phyloP scores from a whole-genome alignment of 495 filamentous ascomycete species.

The Oidiodendron maius region DNA sequence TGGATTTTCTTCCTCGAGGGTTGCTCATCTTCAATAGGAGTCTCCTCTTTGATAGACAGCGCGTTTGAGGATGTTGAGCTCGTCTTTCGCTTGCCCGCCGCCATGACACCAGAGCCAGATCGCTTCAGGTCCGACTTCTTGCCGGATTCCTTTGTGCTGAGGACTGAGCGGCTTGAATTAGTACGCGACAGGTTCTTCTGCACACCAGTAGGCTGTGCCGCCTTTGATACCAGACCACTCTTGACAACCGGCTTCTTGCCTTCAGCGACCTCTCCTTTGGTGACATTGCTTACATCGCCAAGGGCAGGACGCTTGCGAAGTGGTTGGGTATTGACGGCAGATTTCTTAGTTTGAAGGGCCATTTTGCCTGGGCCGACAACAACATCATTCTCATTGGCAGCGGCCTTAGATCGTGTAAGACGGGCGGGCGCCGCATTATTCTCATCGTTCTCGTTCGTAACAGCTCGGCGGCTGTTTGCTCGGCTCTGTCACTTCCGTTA shows the following conservation, averaged over 20 bases:
- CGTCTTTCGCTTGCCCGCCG: constrained; percentile 57
- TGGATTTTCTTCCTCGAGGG: constrained; percentile 45
- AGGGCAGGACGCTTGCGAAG: constrained; percentile 68
- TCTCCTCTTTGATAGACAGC: constrained; percentile 54
- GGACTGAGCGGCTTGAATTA: constrained; percentile 56
- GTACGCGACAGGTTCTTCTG: constrained; percentile 62
- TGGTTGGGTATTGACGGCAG: constrained; percentile 45
- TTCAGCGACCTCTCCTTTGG: constrained; percentile 63
- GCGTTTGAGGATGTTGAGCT: constrained; percentile 41
- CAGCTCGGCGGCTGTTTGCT: constrained; percentile 25
- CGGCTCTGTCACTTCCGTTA: constrained; percentile 24
- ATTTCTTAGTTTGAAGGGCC: constrained; percentile 69
- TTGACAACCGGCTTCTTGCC: constrained; percentile 62
- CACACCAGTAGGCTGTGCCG: constrained; percentile 66
- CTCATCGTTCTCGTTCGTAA: constrained; percentile 92
- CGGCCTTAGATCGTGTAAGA: constrained; percentile 88
- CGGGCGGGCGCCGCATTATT: constrained; percentile 66
- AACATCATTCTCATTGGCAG: constrained; percentile 51
- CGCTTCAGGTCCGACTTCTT: constrained; percentile 68
- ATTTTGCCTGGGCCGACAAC: constrained; percentile 58
- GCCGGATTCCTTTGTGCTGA: constrained; percentile 57
- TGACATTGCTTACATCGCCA: constrained; percentile 92
- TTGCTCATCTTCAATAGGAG: constrained; percentile 49
- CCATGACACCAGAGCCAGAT: constrained; percentile 63
- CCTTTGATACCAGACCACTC: constrained; percentile 66